Conservation (phyloP, 345 rosid genomes). For the Combretum micranthum region DNA sequence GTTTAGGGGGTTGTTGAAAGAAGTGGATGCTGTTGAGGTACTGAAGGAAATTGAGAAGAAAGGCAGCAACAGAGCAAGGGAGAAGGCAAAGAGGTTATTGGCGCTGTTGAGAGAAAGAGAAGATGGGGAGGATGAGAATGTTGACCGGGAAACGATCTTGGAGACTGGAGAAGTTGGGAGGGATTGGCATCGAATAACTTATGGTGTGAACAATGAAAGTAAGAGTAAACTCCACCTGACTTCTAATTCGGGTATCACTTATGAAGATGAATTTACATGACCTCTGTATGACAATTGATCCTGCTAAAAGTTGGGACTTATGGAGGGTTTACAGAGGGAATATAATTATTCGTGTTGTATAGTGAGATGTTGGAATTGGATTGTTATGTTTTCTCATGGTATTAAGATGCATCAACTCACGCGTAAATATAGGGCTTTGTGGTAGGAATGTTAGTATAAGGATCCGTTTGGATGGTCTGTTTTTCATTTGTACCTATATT, state of each 20-base stretch:
- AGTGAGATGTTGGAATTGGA: too few relatives aligned
- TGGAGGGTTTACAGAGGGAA: too few relatives aligned
- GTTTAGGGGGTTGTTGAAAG: constrained; percentile 68
- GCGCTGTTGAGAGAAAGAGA: constrained; percentile 41
- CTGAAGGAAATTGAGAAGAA: constrained; percentile 43
- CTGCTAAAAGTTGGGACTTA: too few relatives aligned
- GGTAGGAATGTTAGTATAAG: too few relatives aligned
- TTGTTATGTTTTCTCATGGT: too few relatives aligned
- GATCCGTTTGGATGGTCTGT: too few relatives aligned
- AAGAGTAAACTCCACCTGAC: constrained; percentile 1
- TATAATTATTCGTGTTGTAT: too few relatives aligned
- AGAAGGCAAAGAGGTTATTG: constrained; percentile 54
- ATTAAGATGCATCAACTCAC: too few relatives aligned
- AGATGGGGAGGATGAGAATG: constrained; percentile 27
- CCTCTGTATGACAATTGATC: background rate
- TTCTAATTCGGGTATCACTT: background rate
- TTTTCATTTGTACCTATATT: too few relatives aligned
- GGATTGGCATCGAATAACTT: constrained; percentile 18
- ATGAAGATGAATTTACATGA: background rate
- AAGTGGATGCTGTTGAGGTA: constrained; percentile 45
- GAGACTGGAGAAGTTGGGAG: constrained; percentile 46
- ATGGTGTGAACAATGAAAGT: background rate
- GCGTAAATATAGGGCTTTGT: too few relatives aligned
- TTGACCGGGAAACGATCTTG: constrained; percentile 54
- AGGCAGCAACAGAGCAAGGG: constrained; percentile 44